Evolutionary conservation across 768 basidiomycete species (phyloP).

Genomic region (Tulasnella sp.): DNA sequence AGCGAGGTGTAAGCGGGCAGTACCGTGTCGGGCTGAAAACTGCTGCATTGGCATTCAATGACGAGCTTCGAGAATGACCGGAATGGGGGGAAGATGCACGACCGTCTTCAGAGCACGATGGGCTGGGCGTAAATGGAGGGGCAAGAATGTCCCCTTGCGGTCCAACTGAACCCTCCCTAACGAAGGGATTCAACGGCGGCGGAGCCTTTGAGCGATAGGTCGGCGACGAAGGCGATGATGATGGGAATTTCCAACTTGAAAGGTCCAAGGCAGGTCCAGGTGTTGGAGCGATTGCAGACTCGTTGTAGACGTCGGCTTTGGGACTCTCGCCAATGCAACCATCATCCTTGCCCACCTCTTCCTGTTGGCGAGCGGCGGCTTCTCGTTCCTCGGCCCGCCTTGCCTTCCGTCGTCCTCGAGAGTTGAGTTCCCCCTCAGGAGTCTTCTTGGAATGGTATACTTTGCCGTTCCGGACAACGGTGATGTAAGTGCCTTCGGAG

Average conservation of each 20-base stretch:
- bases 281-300: neutral
- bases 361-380: neutral
- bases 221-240: neutral
- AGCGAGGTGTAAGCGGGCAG: conserved; percentile 10
- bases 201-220: conserved; percentile 7
- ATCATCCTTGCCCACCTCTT: neutral
- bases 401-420: neutral
- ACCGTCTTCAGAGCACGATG: neutral
- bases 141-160: neutral
- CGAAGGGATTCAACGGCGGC: conserved; percentile 1
- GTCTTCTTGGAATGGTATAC: neutral
- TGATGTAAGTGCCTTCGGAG: neutral
- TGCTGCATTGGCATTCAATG: neutral
- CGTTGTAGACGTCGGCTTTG: neutral
- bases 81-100: conserved; percentile 3
- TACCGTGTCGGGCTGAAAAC: conserved; percentile 1
- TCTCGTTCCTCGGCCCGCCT: neutral
- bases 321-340: neutral
- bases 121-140: neutral
- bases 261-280: neutral
- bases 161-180: neutral
- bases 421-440: neutral
- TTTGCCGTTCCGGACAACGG: conserved; percentile 13
- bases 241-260: neutral
- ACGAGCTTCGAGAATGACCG: neutral